Conservation (phyloP, 106 monocot species). For the Dactylorhiza incarnata region DNA sequence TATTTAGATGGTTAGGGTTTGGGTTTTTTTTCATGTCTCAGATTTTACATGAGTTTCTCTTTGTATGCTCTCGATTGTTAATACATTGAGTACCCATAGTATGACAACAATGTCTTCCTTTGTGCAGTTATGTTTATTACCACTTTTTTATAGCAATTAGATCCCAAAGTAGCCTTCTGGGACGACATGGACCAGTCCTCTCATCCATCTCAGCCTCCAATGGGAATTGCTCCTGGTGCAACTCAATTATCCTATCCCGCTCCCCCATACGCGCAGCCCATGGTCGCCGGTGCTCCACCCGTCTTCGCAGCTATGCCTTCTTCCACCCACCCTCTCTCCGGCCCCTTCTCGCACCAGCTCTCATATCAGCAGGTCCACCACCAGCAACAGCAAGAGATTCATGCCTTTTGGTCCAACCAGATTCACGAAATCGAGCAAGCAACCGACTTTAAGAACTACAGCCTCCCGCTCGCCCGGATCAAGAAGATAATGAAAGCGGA, state of each 20-base stretch:
- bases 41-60: neutral
- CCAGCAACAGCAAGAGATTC: slow-evolving; percentile 52
- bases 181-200: slow-evolving; percentile 18
- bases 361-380: slow-evolving; percentile 57
- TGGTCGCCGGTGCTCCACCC: slow-evolving; percentile 13
- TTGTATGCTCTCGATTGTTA: neutral
- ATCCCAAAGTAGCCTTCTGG: neutral
- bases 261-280: slow-evolving; percentile 14
- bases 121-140: neutral
- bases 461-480: slow-evolving; percentile 38
- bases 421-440: slow-evolving; percentile 39
- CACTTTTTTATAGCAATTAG: neutral
- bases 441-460: slow-evolving; percentile 31
- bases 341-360: slow-evolving; percentile 16
- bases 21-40: no score
- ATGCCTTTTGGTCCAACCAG: slow-evolving; percentile 47
- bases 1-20: no score
- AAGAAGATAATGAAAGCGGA: slow-evolving; percentile 60
- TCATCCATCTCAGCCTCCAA: slow-evolving; percentile 13
- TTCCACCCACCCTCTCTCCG: neutral
- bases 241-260: slow-evolving; percentile 26
- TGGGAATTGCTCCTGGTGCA: slow-evolving; percentile 10
- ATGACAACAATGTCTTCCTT: neutral
- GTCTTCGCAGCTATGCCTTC: slow-evolving; percentile 4
- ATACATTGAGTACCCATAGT: neutral